Conservation (phyloP, 768 basidiomycete species). For the Lactarius psammicola region DNA sequence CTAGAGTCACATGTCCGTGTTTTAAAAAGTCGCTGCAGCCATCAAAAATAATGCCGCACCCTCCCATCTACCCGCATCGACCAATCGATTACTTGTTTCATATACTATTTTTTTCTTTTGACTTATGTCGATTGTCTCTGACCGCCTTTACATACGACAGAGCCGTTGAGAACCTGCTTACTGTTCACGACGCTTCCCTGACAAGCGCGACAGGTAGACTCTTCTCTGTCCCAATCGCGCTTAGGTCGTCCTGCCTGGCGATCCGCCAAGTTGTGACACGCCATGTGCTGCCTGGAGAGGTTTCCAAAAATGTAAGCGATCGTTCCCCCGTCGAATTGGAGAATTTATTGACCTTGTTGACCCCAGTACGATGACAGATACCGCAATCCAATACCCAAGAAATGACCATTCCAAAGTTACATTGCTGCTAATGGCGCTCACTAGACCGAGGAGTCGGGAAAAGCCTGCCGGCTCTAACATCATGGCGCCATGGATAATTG, state of each 20-base stretch:
- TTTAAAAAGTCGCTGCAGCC: neutral
- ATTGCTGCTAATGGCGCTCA: neutral
- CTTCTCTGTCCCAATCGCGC: no score
- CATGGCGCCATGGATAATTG: neutral
- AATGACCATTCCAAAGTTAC: neutral
- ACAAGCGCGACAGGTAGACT: no score
- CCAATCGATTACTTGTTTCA: no score
- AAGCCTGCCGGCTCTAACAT: neutral
- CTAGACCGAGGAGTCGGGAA: neutral
- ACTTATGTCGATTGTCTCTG: no score
- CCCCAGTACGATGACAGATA: conserved; percentile 68
- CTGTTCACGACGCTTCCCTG: no score
- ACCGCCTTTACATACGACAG: no score
- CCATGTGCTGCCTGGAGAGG: conserved; percentile 76
- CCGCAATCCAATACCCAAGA: conserved; percentile 89
- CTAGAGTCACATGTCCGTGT: neutral
- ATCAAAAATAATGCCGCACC: neutral
- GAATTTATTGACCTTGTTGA: conserved; percentile 60
- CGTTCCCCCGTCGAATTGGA: neutral
- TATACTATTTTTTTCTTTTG: no score
- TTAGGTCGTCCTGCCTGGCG: no score
- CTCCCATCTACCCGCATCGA: no score
- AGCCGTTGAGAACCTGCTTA: no score
- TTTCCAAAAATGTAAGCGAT: conserved; percentile 20
- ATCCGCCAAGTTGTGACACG: conserved; percentile 82